Conservation (phyloP, 1,284 basidiomycete species). For the Cutaneotrichosporon spelunceum region DNA sequence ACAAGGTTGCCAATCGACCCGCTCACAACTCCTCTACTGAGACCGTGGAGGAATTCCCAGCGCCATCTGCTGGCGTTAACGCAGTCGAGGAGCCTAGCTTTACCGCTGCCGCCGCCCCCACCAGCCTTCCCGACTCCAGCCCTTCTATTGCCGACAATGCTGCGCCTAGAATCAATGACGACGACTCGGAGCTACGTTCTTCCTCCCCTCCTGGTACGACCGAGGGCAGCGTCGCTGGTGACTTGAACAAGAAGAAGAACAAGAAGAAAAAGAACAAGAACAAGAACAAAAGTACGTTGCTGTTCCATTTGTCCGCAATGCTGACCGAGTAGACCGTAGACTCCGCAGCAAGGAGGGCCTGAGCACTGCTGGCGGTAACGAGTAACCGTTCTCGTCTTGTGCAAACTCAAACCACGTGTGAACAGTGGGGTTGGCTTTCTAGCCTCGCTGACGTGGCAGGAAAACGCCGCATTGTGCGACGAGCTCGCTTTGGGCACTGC, state of each 20-base stretch:
- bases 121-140: neutral
- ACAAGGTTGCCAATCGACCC: neutral
- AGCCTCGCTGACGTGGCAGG: neutral
- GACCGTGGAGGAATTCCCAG: neutral
- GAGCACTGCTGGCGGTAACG: neutral
- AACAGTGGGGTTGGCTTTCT: neutral
- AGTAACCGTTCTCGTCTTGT: neutral
- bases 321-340: neutral
- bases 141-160: neutral
- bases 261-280: conserved; percentile 4
- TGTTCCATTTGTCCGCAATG: neutral
- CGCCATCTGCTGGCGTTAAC: neutral
- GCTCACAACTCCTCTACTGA: neutral
- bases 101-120: neutral
- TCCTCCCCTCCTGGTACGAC: neutral
- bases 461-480: neutral
- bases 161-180: neutral
- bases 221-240: neutral
- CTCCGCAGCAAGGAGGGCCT: neutral
- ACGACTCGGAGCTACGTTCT: neutral
- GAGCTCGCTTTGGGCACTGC: neutral
- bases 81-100: neutral
- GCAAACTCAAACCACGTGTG: neutral
- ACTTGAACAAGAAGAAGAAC: neutral
- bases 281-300: conserved; percentile 7